Evolutionary conservation across 2,329 filamentous ascomycete species (phyloP), one percentile per base, ranked within the genome.

Genomic region (Stagonosporopsis vannaccii): DNA sequence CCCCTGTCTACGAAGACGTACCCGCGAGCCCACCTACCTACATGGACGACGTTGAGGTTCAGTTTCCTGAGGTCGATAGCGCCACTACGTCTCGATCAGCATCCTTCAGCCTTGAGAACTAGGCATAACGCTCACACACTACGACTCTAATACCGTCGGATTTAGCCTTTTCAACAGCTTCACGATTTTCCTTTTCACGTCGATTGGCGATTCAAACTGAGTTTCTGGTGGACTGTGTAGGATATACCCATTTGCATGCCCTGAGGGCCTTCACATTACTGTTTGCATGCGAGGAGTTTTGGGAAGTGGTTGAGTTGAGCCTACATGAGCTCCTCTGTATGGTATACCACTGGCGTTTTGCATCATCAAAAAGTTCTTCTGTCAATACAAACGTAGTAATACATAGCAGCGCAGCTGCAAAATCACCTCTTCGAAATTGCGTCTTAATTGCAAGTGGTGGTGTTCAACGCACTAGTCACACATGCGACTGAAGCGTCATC

Each of bases 1-100:
- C 94, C 12, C 94, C 94, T 0, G 86, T 96, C 65, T 99, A 99
- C 78, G 90, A 95, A 76, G 92, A 98, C 72, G 92, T 98, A 37
- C 93, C 94, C 0, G 88, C 87, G 2, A 92, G 89, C 68, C 94
- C 94, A 44, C 94, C 94, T 8, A 77, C 77, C 40, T 83, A 82
- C 63, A 61, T 73, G 26, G 64, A 65, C 30, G 70, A 74, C 15
- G 69, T 62, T 59, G 67, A 70, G 22, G 58, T 63, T 13, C 61
- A 65, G 22, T 58, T 56, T 6, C 64, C 72, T 8, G 12, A 32
- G 32, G 61, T 42, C 39, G 50, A 23, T 28, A 66, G 57, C 50
- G 85, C 72, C 89, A 40, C 51, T 7, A 35, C 47, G 7, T 68
- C 67, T n/a, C 65, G 67, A 37, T 69, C 65, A 35, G 60, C 51